These are phyloP conservation scores for Apocynum venetum DNA, from an alignment of 257 asterid species.

Conservation along the genomic window DNA sequence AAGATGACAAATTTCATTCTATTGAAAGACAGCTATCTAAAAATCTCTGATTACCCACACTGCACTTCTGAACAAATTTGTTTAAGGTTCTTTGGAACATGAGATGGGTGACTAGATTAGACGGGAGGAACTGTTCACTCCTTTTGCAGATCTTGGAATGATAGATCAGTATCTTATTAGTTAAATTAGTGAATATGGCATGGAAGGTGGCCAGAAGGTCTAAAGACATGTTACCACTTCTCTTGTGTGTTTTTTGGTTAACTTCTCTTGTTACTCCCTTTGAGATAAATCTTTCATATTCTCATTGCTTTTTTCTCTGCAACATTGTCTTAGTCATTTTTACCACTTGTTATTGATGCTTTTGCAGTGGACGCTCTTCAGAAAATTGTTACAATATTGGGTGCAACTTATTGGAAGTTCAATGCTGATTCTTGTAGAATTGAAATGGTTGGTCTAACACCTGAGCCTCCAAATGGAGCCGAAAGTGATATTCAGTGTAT, in stretches of 20 bases:
- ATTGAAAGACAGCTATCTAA: neutral
- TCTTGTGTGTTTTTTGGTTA: neutral
- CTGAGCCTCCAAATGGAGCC: slow-evolving; percentile 40
- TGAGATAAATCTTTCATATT: neutral
- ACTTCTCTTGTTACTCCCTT: neutral
- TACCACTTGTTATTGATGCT: neutral
- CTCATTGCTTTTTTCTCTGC: neutral
- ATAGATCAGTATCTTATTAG: neutral
- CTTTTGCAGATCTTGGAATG: neutral
- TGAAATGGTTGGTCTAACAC: slow-evolving; percentile 51
- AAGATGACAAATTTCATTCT: neutral
- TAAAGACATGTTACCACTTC: neutral
- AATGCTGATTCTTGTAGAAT: slow-evolving; percentile 51
- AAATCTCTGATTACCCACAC: neutral
- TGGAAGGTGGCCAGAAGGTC: neutral
- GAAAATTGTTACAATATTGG: slow-evolving; percentile 65
- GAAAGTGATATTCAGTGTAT: slow-evolving; percentile 57
- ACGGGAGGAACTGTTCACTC: neutral
- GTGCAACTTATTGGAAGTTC: slow-evolving; percentile 67
- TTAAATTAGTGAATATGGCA: neutral
- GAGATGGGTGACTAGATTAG: neutral
- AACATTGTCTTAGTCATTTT: neutral
- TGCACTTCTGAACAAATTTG: neutral
- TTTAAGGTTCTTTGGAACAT: neutral
- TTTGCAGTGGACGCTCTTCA: slow-evolving; percentile 61